Conservation (phyloP, 2,329 filamentous ascomycete species). For the Beauveria medogensis region DNA sequence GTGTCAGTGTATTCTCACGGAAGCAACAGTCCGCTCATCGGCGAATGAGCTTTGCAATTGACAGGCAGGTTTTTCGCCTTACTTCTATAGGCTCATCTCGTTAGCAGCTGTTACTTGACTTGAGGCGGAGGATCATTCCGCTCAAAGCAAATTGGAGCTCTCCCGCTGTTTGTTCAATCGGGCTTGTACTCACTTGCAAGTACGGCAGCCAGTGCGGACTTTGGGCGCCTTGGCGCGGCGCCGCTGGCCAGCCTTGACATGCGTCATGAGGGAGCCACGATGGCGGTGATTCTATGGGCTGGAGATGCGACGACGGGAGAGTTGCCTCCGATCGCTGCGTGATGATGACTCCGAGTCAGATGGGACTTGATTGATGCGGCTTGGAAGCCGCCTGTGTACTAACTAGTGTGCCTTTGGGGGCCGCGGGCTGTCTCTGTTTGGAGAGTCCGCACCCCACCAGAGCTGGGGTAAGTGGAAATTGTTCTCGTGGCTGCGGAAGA, state of each 20-base stretch:
- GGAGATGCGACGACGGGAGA: not conserved
- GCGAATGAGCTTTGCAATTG: not conserved
- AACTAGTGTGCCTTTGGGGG: not conserved
- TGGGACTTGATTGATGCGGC: too few species aligned
- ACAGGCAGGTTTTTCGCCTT: not conserved
- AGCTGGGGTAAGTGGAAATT: not conserved
- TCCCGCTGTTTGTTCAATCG: too few species aligned
- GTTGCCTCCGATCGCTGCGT: not conserved
- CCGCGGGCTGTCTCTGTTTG: not conserved
- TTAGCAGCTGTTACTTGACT: not conserved
- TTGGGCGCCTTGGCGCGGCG: conserved; percentile 12
- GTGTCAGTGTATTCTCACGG: not conserved
- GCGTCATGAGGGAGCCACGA: conserved; percentile 10
- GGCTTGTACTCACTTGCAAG: conserved; percentile 10
- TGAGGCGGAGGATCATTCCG: not conserved
- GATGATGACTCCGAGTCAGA: not conserved
- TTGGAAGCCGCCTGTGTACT: not conserved
- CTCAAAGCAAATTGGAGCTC: not conserved
- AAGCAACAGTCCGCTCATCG: not conserved
- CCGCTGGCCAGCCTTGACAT: conserved; percentile 12
- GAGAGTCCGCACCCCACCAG: not conserved
- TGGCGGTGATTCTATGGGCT: not conserved
- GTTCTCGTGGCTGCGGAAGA: not conserved
- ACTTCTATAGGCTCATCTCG: not conserved
- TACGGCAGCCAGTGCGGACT: conserved; percentile 11